phyloP scores from a whole-genome alignment of 768 basidiomycete species.

The Leccinum subgranulosum region DNA sequence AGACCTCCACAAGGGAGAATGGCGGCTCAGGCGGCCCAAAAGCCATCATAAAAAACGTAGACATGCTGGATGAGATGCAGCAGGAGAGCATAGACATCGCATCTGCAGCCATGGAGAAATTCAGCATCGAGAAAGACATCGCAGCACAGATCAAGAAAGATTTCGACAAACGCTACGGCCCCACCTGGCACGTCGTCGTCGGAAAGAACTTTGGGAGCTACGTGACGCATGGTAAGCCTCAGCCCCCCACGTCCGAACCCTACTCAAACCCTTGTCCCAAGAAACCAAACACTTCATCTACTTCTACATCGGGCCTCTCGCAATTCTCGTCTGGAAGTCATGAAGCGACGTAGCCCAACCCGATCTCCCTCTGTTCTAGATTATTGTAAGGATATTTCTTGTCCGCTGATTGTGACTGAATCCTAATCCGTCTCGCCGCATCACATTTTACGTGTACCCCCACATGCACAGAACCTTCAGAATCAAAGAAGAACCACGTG shows the following conservation, averaged over 20 bases:
- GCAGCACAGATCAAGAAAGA: conserved; percentile 98
- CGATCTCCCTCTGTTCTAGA: conserved; percentile 19
- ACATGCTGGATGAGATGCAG: conserved; percentile 97
- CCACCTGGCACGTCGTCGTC: conserved; percentile 98
- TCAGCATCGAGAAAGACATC: conserved; percentile 96
- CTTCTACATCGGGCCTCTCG: conserved; percentile 91
- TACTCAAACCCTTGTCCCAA: conserved; percentile 32
- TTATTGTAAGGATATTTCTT: conserved; percentile 19
- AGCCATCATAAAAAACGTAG: conserved; percentile 94
- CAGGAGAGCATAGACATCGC: conserved; percentile 90
- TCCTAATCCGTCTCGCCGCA: neutral
- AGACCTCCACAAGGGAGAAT: conserved; percentile 42
- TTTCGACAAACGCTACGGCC: conserved; percentile 88
- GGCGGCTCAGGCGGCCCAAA: conserved; percentile 50
- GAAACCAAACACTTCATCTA: conserved; percentile 99
- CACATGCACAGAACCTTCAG: neutral
- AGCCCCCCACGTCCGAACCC: neutral
- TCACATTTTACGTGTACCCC: neutral
- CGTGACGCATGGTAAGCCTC: conserved; percentile 83
- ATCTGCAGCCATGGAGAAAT: conserved; percentile 81
- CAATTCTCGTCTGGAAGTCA: conserved; percentile 95
- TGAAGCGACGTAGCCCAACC: conserved; percentile 33
- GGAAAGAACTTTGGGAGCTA: conserved; percentile 99
- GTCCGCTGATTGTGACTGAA: neutral
- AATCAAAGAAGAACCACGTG: conserved; percentile 13